Conservation (phyloP, 768 basidiomycete species). For the Leccinum truebloodii region DNA sequence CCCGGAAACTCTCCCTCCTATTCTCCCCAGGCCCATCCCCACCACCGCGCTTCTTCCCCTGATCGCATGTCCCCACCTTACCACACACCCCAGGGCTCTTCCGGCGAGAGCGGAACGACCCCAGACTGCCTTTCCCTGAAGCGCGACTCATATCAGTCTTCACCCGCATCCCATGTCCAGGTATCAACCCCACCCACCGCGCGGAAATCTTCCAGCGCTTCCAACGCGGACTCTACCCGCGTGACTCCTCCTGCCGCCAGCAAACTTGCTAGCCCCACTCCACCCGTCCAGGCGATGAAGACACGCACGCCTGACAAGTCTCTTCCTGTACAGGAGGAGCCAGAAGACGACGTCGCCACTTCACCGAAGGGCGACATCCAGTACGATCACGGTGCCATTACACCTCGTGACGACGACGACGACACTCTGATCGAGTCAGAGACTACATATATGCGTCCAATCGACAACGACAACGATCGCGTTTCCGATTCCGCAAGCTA, state of each 20-base stretch:
- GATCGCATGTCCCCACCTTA: constrained; percentile 55
- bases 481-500: constrained; percentile 55
- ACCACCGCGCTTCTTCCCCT: constrained; percentile 47
- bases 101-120: constrained; percentile 42
- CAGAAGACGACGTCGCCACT: constrained; percentile 58
- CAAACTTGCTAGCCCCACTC: constrained; percentile 51
- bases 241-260: constrained; percentile 37
- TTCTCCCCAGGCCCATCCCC: constrained; percentile 44
- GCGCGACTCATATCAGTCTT: constrained; percentile 45
- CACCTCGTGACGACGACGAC: constrained; percentile 45
- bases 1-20: constrained; percentile 39
- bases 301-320: constrained; percentile 70
- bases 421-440: constrained; percentile 47
- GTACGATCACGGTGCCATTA: constrained; percentile 37
- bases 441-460: constrained; percentile 33
- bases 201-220: constrained; percentile 27
- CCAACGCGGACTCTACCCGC: constrained; percentile 24
- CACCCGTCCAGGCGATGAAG: constrained; percentile 52
- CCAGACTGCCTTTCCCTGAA: constrained; percentile 45
- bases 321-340: constrained; percentile 75
- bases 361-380: constrained; percentile 40
- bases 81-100: constrained; percentile 48
- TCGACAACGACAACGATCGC: constrained; percentile 37
- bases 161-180: constrained; percentile 28
- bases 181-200: constrained; percentile 30